Evolutionary conservation across 306 rosid genomes (phyloP), one percentile per base, ranked within the genome.

Genomic region (Albizia julibrissin): DNA sequence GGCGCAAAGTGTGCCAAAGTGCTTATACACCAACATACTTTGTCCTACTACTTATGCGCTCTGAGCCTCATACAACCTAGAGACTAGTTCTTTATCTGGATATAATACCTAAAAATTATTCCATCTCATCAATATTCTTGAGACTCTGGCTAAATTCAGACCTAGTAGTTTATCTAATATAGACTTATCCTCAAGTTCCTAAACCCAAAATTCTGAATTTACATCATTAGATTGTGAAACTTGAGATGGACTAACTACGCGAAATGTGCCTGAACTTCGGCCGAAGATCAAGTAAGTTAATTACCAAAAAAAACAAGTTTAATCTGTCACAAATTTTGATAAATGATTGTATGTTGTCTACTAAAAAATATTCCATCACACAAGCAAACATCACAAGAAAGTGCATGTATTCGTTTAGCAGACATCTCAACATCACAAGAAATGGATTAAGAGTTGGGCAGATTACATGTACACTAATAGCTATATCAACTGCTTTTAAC

Each of bases 401-500:
- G 39, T 40, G 33, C 42, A 66, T 33, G 6, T 0, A n/a, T 78
- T 81, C 80, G 67, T 65, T 24, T 43, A 54, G 13, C 40, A 50
- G 50, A 34, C 47, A 37, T 39, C 49, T 69, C 10, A 62, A 8
- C 76, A 73, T 52, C 19, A 16, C 44, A 33, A 54, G 27, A n/a
- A 82, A 65, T 18, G 43, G 26, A 54, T 33, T 59, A 34, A 54
- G 27, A 50, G 64, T 22, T 12, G 54, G 49, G 56, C 22, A 74
- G 68, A 33, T 52, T n/a, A 84, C 72, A 69, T 79, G 67, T 82
- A 50, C 77, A 79, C 10, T 3, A 40, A 56, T 29, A 49, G 1
- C 37, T 65, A 66, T 42, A 56, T 71, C 37, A 83, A 44, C 19
- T 52, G 80, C 78, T 79, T 84, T 81, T 75, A 67, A 74, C 47